phyloP scores from a whole-genome alignment of 139 green algal genomes.

The Diplosphaera chodatii region DNA sequence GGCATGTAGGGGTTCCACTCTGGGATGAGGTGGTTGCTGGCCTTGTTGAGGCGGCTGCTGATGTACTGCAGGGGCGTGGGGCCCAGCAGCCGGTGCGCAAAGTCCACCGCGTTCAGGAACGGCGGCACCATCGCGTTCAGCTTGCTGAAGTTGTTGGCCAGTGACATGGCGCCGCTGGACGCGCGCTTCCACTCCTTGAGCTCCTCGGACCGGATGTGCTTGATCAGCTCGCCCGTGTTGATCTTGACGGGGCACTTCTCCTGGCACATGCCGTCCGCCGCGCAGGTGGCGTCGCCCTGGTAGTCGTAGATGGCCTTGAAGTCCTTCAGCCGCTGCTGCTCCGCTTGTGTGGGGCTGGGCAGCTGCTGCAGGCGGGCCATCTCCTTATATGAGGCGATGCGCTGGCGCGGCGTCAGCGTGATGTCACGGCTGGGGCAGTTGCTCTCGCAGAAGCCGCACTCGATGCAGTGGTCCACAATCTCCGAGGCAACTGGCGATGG shows the following conservation, averaged over 20 bases:
- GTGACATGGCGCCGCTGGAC: slow-evolving; percentile 13
- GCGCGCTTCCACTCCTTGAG: slow-evolving; percentile 38
- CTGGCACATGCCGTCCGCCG: slow-evolving; percentile 96
- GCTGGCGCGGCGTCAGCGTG: slow-evolving; percentile 89
- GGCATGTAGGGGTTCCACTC: slow-evolving; percentile 96
- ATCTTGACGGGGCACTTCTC: slow-evolving; percentile 98
- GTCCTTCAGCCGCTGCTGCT: slow-evolving; percentile 62
- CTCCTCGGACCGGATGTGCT: slow-evolving; percentile 60
- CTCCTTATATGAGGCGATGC: slow-evolving; percentile 89
- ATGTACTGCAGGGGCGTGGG: slow-evolving; percentile 61
- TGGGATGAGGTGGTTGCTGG: slow-evolving; percentile 67
- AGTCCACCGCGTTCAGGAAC: slow-evolving; percentile 73
- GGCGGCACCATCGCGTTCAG: slow-evolving; percentile 59
- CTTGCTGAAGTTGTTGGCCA: slow-evolving; percentile 78
- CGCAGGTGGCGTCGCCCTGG: slow-evolving; percentile 85
- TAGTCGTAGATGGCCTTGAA: slow-evolving; percentile 67
- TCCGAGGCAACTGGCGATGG: slow-evolving; percentile 65
- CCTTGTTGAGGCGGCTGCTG: slow-evolving; percentile 63
- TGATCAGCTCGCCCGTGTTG: slow-evolving; percentile 95
- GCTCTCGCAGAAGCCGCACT: slow-evolving; percentile 98
- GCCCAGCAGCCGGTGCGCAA: slow-evolving; percentile 73
- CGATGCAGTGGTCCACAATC: slow-evolving; percentile 91
- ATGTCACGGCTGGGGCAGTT: slow-evolving; percentile 93
- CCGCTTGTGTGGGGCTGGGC: slow-evolving; percentile 20
- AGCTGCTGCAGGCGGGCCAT: slow-evolving; percentile 68